phyloP scores from a whole-genome alignment of 2,329 filamentous ascomycete species.

The Thelonectria discophora region DNA sequence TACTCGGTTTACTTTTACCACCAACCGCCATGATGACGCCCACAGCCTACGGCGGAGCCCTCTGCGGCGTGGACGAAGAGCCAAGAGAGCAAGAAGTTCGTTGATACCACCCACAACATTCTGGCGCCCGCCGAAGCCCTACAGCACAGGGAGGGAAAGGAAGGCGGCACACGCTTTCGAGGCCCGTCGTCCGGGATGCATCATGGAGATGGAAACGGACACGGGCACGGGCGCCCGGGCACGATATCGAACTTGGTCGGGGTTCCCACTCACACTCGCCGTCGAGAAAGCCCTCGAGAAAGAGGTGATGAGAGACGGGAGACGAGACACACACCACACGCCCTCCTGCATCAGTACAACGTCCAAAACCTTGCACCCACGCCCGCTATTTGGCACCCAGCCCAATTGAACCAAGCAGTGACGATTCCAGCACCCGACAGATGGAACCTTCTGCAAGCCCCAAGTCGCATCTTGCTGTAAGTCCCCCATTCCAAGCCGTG shows the following conservation, averaged over 20 bases:
- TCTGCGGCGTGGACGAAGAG: not conserved
- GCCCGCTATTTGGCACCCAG: slow-evolving; percentile 10
- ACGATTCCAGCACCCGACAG: slow-evolving; percentile 16
- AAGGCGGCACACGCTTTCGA: slow-evolving; percentile 10
- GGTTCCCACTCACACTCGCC: not conserved
- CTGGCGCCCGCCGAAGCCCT: slow-evolving; percentile 2
- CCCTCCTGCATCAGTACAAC: not conserved
- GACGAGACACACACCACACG: not conserved
- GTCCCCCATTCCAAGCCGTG: slow-evolving; percentile 9
- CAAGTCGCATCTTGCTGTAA: slow-evolving; percentile 15
- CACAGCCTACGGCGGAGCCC: not conserved
- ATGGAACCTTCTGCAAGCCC: slow-evolving; percentile 22
- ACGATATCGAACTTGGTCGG: slow-evolving; percentile 9
- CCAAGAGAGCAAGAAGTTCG: not conserved
- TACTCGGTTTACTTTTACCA: slow-evolving; percentile 1
- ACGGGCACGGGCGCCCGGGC: slow-evolving; percentile 15
- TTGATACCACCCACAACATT: not conserved
- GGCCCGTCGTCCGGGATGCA: slow-evolving; percentile 7
- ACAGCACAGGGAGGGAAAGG: not conserved
- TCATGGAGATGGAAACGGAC: not conserved
- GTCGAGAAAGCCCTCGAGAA: not conserved
- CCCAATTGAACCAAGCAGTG: slow-evolving; percentile 12
- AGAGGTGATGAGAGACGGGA: too few species aligned
- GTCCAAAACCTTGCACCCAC: slow-evolving; percentile 1
- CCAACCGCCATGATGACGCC: not conserved